phyloP scores from a whole-genome alignment of 2,329 filamentous ascomycete species.

The Pseudocercospora fijiensis region DNA sequence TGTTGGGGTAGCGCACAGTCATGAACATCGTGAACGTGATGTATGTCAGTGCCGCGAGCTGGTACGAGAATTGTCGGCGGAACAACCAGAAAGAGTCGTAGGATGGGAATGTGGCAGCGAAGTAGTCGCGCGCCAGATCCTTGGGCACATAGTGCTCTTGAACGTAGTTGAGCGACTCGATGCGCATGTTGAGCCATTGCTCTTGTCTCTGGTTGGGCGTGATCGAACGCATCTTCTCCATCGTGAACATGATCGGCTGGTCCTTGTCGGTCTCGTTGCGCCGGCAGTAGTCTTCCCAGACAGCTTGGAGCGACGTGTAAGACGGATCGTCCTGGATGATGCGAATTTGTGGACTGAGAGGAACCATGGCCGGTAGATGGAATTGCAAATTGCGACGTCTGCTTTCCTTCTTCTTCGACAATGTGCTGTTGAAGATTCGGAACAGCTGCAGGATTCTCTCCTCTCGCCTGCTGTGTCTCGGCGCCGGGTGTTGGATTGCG shows the following conservation, averaged over 20 bases:
- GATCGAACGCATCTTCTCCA: constrained; percentile 84
- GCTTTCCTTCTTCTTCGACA: constrained; percentile 92
- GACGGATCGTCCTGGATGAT: constrained; percentile 94
- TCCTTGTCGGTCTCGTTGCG: constrained; percentile 87
- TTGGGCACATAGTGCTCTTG: constrained; percentile 90
- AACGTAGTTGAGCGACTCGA: constrained; percentile 93
- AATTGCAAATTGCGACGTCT: constrained; percentile 92
- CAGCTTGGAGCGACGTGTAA: constrained; percentile 88
- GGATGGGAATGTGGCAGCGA: constrained; percentile 80
- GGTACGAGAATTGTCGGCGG: constrained; percentile 93
- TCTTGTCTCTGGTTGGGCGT: constrained; percentile 57
- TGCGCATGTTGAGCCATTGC: constrained; percentile 50
- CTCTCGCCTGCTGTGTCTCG: constrained; percentile 86
- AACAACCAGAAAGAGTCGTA: constrained; percentile 98
- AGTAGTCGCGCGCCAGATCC: constrained; percentile 80
- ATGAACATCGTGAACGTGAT: constrained; percentile 99
- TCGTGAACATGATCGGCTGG: constrained; percentile 89
- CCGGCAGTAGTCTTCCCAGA: constrained; percentile 95
- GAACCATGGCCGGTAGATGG: constrained; percentile 92
- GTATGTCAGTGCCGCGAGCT: constrained; percentile 90
- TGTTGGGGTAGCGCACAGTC: constrained; percentile 91
- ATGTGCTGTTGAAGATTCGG: constrained; percentile 90
- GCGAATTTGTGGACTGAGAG: constrained; percentile 88
- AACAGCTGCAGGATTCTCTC: constrained; percentile 95
- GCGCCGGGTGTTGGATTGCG: constrained; percentile 92